These are phyloP conservation scores for Lasiodiplodia sp. DNA, from an alignment of 2,329 filamentous ascomycete species.

Conservation along the genomic window DNA sequence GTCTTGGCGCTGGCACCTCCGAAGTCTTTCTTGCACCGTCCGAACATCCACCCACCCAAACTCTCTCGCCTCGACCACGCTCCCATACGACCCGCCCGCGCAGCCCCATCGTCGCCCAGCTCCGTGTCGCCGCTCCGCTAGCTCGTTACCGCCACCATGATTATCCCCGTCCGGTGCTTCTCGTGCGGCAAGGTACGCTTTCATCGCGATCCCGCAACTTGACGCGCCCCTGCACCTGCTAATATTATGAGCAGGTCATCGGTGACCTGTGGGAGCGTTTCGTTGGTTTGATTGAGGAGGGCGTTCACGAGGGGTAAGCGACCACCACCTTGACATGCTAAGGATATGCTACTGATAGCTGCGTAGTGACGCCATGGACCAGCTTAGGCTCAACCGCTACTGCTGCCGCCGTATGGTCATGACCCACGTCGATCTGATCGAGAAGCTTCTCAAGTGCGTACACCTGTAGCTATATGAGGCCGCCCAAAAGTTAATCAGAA, in stretches of 20 bases:
- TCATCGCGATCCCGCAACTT: neutral
- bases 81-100: slow-evolving; percentile 15
- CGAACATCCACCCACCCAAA: slow-evolving; percentile 31
- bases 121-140: slow-evolving; percentile 33
- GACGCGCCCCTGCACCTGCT: slow-evolving; percentile 29
- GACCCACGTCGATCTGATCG: slow-evolving; percentile 98
- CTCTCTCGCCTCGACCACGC: slow-evolving; percentile 34
- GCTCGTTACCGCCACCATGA: slow-evolving; percentile 71
- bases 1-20: slow-evolving; percentile 27
- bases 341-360: neutral
- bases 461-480: too few relatives aligned
- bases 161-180: slow-evolving; percentile 98
- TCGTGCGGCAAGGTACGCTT: slow-evolving; percentile 91
- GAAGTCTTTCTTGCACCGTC: slow-evolving; percentile 27
- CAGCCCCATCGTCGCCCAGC: slow-evolving; percentile 1
- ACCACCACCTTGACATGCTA: neutral
- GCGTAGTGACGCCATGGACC: slow-evolving; percentile 90
- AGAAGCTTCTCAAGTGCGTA: slow-evolving; percentile 78
- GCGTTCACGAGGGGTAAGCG: slow-evolving; percentile 44
- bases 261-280: slow-evolving; percentile 98
- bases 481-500: neutral
- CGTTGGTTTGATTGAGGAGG: slow-evolving; percentile 82
- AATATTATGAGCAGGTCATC: slow-evolving; percentile 72
- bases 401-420: slow-evolving; percentile 99
- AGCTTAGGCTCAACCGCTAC: slow-evolving; percentile 91